These are phyloP conservation scores for Batkoa obscura DNA, from an alignment of 371 early-diverging fungal species.

Conservation along the genomic window DNA sequence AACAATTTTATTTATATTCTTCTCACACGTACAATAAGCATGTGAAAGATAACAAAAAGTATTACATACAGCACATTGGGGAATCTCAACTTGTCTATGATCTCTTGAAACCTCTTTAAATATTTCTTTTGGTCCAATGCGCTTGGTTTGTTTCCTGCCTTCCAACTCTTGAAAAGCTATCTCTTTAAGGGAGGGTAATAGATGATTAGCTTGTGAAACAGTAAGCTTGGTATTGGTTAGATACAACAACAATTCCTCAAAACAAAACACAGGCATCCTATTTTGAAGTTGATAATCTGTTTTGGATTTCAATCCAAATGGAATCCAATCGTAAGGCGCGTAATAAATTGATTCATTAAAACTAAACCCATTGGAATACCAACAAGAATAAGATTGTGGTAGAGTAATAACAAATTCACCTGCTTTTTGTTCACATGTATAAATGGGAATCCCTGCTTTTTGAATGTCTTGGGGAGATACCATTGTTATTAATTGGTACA, in stretches of 20 bases:
- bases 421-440: constrained; percentile 68
- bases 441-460: constrained; percentile 50
- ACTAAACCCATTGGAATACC: constrained; percentile 95
- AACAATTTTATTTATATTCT: neutral
- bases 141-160: neutral
- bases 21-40: neutral
- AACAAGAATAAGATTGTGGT: constrained; percentile 85
- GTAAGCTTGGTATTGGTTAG: neutral
- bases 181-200: neutral
- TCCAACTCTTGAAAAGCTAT: too few relatives aligned
- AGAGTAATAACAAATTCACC: constrained; percentile 91
- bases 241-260: constrained; percentile 62
- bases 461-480: constrained; percentile 56
- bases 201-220: neutral
- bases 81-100: neutral
- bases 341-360: constrained; percentile 94
- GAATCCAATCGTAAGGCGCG: constrained; percentile 80
- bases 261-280: constrained; percentile 79
- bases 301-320: constrained; percentile 55
- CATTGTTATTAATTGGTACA: constrained; percentile 86
- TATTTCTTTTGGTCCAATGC: neutral
- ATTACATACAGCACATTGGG: neutral
- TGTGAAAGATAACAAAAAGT: neutral
- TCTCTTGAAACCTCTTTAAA: neutral
- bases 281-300: constrained; percentile 55